Evolutionary conservation across 176 grass and related monocot species (phyloP).

Genomic region (bread wheat (Triticum aestivum)): IWGSC_CS_RefSeq_v2.1 NC_057797.1:746182366-746182865

Average conservation of each 20-base stretch:
- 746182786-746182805: slow-evolving; percentile 63
- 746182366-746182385: not conserved
- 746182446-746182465: slow-evolving; percentile 90
- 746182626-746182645: not conserved
- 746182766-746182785: slow-evolving; percentile 96
- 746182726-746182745: slow-evolving; percentile 97
- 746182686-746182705: slow-evolving; percentile 48
- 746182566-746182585: not conserved
- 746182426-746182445: not conserved
- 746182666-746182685: not conserved
- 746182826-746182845: not conserved
- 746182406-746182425: not conserved
- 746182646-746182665: not conserved
- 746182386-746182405: not conserved
- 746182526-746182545: slow-evolving; percentile 64
- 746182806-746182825: not conserved
- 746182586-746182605: not conserved
- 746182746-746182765: slow-evolving; percentile 64
- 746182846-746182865: not conserved
- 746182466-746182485: slow-evolving; percentile 90
- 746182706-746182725: slow-evolving; percentile 86
- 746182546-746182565: not conserved
- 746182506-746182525: slow-evolving; percentile 81
- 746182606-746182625: not conserved
- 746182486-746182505: slow-evolving; percentile 89